A percentile compares a stretch with the other conserved stretches of the same genome.
Conservation (phyloP, 148 eudicot species). For the Chenopodium suecicum region DNA sequence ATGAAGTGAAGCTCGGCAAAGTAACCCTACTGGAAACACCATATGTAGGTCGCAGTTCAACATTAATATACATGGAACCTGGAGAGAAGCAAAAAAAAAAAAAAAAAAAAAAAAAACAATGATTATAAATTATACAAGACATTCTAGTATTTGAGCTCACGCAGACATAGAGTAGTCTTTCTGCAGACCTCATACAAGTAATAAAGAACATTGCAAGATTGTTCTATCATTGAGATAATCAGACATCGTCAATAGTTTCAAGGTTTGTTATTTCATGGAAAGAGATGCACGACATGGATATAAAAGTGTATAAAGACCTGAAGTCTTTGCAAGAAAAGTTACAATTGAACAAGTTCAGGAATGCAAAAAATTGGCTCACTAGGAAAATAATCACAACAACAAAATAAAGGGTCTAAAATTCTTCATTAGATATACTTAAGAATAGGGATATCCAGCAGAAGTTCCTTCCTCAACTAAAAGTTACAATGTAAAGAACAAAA, state of each 20-base stretch:
- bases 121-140: neutral
- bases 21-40: neutral
- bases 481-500: neutral
- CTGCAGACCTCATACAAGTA: neutral
- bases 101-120: neutral
- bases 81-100: constrained; percentile 4
- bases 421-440: neutral
- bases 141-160: neutral
- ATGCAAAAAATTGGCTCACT: neutral
- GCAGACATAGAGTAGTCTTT: neutral
- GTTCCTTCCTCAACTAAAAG: neutral
- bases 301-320: neutral
- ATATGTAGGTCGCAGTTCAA: constrained; percentile 19
- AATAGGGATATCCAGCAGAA: neutral
- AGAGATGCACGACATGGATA: neutral
- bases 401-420: neutral
- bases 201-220: neutral
- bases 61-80: constrained; percentile 27
- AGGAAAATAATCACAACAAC: neutral
- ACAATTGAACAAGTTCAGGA: neutral
- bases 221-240: neutral
- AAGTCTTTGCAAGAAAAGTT: neutral
- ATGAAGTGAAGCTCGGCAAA: constrained; percentile 11
- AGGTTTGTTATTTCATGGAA: too few relatives aligned
- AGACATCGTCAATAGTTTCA: too few relatives aligned